These are phyloP conservation scores for Suillus hirtellus DNA, from an alignment of 768 basidiomycete genomes.

Conservation along the genomic window DNA sequence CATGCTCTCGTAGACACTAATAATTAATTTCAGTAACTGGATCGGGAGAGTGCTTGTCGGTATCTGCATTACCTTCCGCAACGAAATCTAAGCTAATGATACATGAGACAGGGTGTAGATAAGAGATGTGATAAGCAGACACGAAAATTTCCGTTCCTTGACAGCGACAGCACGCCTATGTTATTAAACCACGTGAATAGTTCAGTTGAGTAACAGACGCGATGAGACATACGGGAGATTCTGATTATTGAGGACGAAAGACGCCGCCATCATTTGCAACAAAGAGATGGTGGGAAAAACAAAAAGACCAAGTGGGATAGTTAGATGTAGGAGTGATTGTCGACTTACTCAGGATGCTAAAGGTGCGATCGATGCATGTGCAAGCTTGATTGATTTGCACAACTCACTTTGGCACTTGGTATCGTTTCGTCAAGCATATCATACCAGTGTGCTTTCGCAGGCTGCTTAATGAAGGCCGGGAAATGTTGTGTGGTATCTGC, in stretches of 20 bases:
- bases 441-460: background rate
- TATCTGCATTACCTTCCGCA: background rate
- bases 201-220: background rate
- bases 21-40: background rate
- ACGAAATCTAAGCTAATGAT: background rate
- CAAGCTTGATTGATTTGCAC: background rate
- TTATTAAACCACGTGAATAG: background rate
- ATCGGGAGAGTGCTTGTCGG: background rate
- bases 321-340: background rate
- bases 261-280: background rate
- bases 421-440: background rate
- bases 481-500: background rate
- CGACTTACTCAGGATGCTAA: background rate
- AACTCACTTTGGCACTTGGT: background rate
- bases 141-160: background rate
- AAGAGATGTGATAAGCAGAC: background rate
- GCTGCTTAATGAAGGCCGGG: background rate
- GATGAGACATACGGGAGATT: background rate
- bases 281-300: background rate
- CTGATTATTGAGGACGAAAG: background rate
- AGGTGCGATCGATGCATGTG: background rate
- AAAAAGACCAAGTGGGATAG: background rate
- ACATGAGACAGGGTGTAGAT: background rate
- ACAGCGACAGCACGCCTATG: background rate
- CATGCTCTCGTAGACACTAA: too few relatives aligned